These are phyloP conservation scores for Malus hybrid DNA, from an alignment of 331 rosid species.

Conservation along the genomic window DNA sequence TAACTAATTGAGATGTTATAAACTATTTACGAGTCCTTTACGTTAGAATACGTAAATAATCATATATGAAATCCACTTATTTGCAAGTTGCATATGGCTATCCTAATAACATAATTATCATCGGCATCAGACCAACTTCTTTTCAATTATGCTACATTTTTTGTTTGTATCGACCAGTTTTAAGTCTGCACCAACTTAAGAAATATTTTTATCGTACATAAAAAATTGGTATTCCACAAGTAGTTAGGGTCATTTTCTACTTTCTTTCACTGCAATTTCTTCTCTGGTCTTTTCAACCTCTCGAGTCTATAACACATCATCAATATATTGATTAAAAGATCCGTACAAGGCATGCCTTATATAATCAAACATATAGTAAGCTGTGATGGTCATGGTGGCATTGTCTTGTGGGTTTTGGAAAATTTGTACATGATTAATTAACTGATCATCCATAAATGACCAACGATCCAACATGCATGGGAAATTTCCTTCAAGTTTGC, in stretches of 20 bases:
- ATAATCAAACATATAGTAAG: not conserved
- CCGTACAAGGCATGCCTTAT: not conserved
- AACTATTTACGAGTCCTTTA: no score
- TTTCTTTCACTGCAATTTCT: not conserved
- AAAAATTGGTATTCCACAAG: not conserved
- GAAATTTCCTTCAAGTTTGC: not conserved
- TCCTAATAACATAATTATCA: not conserved
- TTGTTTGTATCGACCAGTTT: not conserved
- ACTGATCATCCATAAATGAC: not conserved
- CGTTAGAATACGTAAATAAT: not conserved
- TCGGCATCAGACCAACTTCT: not conserved
- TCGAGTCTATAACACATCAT: not conserved
- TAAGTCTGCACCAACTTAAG: not conserved
- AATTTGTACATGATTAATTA: not conserved
- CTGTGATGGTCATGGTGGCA: not conserved
- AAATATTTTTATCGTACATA: not conserved
- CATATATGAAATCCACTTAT: not conserved
- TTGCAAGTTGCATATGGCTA: not conserved
- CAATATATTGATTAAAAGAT: not conserved
- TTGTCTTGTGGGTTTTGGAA: not conserved
- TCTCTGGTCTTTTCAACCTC: not conserved
- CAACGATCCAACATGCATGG: not conserved
- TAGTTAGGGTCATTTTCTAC: not conserved
- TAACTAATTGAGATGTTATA: not conserved
- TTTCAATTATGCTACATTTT: not conserved